Conservation (phyloP, 345 rosid genomes). For the Trapa bicornis region DNA sequence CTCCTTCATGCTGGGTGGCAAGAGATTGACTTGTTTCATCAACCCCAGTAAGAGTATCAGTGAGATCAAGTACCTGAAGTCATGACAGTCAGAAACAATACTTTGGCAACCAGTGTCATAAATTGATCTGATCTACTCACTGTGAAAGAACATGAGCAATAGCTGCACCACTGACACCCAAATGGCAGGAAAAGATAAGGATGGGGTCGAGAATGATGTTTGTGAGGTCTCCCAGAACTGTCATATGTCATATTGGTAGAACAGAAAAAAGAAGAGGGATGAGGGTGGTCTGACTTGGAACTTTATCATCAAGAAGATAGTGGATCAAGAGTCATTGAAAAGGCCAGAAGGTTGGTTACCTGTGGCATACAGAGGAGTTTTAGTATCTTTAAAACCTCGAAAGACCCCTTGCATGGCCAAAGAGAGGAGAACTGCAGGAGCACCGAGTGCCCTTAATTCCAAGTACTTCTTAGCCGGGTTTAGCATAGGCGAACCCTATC, state of each 20-base stretch:
- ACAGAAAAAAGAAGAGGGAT: no score
- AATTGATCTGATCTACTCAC: conserved; percentile 25
- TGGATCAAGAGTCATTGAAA: neutral
- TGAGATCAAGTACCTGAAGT: conserved; percentile 59
- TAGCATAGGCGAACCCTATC: conserved; percentile 58
- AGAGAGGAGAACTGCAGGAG: conserved; percentile 89
- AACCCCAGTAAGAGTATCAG: conserved; percentile 47
- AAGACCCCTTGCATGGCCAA: conserved; percentile 95
- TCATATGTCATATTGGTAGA: neutral
- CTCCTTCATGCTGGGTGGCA: conserved; percentile 56
- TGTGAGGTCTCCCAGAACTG: conserved; percentile 60
- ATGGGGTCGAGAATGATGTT: conserved; percentile 75
- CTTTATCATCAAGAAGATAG: neutral
- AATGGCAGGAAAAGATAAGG: conserved; percentile 48
- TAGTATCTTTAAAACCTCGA: conserved; percentile 89
- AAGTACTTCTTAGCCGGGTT: conserved; percentile 66
- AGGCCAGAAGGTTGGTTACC: conserved; percentile 17
- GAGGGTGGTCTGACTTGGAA: no score
- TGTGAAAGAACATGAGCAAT: conserved; percentile 91
- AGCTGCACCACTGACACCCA: conserved; percentile 93
- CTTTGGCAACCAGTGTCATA: neutral
- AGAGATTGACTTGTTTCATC: conserved; percentile 48
- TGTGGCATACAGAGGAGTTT: conserved; percentile 82
- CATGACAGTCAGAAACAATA: neutral
- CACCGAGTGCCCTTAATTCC: conserved; percentile 61